Percentiles rank a stretch among this genome's conserved stretches.
These are phyloP conservation scores for Udeniomyces megalosporus DNA, from an alignment of 768 basidiomycete species.

Conservation along the genomic window DNA sequence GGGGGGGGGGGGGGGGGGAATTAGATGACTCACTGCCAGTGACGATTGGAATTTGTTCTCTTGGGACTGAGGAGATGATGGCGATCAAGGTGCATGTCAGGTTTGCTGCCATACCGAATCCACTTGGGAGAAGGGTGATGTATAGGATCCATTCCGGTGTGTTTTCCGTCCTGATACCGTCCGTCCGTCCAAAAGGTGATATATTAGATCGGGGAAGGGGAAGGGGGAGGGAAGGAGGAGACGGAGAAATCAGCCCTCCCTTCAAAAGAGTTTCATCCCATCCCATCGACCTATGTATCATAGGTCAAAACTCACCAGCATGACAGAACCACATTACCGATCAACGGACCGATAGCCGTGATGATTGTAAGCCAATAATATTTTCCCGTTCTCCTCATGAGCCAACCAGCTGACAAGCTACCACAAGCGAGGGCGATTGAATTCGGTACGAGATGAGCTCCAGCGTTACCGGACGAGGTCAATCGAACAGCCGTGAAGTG, in stretches of 20 bases:
- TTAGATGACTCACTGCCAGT: constrained; percentile 85
- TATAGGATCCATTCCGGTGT: constrained; percentile 12
- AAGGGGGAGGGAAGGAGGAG: not conserved
- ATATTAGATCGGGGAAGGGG: not conserved
- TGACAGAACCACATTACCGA: not conserved
- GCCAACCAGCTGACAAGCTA: constrained; percentile 78
- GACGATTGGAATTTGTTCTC: constrained; percentile 38
- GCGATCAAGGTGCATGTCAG: constrained; percentile 79
- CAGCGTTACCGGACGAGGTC: not conserved
- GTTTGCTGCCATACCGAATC: constrained; percentile 66
- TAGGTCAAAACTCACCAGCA: constrained; percentile 5
- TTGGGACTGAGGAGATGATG: constrained; percentile 42
- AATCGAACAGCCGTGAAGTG: constrained; percentile 6
- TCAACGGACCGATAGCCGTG: constrained; percentile 28
- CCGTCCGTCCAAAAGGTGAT: not conserved
- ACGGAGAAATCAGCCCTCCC: no score
- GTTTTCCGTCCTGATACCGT: not conserved
- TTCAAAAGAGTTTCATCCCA: no score
- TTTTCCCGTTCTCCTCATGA: constrained; percentile 31
- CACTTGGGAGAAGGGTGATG: constrained; percentile 23
- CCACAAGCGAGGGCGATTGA: constrained; percentile 73
- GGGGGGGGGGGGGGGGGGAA: constrained; percentile 19
- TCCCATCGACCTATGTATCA: no score
- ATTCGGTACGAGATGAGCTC: constrained; percentile 64
- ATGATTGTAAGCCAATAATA: constrained; percentile 57